phyloP scores from a whole-genome alignment of 164 flowering plant species.

The Brasenia schreberi region DNA sequence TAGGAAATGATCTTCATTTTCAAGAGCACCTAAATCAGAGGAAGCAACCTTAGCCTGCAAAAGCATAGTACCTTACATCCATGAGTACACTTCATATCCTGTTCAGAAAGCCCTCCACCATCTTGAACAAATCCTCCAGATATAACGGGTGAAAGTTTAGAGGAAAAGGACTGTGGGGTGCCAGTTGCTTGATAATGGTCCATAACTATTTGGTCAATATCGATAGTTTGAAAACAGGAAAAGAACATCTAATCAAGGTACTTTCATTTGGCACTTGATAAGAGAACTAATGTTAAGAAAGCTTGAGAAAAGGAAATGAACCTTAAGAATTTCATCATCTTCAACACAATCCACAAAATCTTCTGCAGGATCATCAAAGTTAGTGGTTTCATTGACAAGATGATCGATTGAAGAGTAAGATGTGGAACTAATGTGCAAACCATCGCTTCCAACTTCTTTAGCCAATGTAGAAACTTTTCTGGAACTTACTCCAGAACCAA shows the following conservation, averaged over 20 bases:
- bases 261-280: too few relatives aligned
- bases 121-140: conserved; percentile 15
- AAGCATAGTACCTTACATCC: conserved; percentile 42
- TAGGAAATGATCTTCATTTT: conserved; percentile 1
- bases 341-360: conserved; percentile 25
- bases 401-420: background rate
- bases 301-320: conserved; percentile 8
- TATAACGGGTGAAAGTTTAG: conserved; percentile 35
- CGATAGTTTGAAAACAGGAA: conserved; percentile 50
- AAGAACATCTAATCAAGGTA: background rate
- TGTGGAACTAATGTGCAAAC: background rate
- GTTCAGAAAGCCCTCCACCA: conserved; percentile 16
- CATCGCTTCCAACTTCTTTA: background rate
- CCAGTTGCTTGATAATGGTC: conserved; percentile 61
- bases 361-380: conserved; percentile 7
- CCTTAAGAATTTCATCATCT: conserved; percentile 87
- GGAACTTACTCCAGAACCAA: conserved; percentile 7
- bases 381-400: background rate
- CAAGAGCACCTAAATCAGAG: background rate
- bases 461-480: conserved; percentile 10
- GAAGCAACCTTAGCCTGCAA: background rate
- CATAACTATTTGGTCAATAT: conserved; percentile 81
- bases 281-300: too few relatives aligned
- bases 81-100: conserved; percentile 58
- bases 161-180: conserved; percentile 57